Conservation (phyloP, 2,329 filamentous ascomycete species). For the Nemania sp. region DNA sequence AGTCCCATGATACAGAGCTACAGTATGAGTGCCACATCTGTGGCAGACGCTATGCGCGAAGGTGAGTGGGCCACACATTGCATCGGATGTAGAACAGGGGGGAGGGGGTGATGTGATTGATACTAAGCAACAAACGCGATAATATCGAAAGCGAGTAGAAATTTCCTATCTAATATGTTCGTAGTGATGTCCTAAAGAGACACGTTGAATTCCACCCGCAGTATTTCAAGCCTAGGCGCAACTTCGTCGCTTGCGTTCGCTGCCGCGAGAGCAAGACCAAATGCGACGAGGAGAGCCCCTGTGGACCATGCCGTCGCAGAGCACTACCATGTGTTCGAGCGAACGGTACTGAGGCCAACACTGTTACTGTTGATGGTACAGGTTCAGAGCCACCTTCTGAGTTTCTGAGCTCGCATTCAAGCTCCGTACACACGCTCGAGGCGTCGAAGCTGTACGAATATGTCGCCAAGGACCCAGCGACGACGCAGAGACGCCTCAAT, state of each 20-base stretch:
- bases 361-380: neutral
- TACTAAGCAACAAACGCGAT: no score
- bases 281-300: conserved; percentile 31
- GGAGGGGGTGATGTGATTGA: no score
- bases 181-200: conserved; percentile 33
- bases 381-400: neutral
- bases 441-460: conserved; percentile 11
- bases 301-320: conserved; percentile 25
- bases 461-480: neutral
- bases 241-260: conserved; percentile 23
- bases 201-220: conserved; percentile 31
- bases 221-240: conserved; percentile 20
- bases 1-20: conserved; percentile 29
- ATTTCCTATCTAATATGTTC: no score
- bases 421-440: neutral
- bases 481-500: conserved; percentile 19
- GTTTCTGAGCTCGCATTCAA: neutral
- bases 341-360: neutral
- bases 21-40: conserved; percentile 35
- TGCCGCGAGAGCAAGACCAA: conserved; percentile 30
- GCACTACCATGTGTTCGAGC: conserved; percentile 27
- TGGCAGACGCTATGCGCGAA: conserved; percentile 33
- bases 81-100: no score
- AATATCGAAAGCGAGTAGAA: no score
- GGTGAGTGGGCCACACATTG: conserved; percentile 25